Evolutionary conservation across 164 flowering plant species (phyloP).

Genomic region (Brasenia schreberi): DNA sequence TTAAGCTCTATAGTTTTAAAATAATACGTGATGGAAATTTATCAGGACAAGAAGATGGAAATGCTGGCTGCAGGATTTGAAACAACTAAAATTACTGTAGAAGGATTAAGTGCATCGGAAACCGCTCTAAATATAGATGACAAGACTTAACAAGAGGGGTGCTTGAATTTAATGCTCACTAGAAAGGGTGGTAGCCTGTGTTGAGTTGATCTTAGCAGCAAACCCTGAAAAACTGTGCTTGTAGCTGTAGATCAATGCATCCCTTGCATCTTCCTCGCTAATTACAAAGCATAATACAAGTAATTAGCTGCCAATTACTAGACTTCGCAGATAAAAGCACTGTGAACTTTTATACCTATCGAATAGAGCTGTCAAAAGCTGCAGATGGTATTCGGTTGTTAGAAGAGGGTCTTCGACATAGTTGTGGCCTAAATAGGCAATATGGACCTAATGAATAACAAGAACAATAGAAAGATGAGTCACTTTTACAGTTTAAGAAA

Average conservation of each 20-base stretch:
- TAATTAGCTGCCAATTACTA: neutral
- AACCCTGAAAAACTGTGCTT: slow-evolving; percentile 65
- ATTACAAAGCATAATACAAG: neutral
- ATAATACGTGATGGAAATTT: too few species aligned
- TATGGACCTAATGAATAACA: slow-evolving; percentile 68
- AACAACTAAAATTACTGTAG: neutral
- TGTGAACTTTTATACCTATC: too few species aligned
- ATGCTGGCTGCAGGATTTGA: too few species aligned
- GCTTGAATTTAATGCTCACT: slow-evolving; percentile 15
- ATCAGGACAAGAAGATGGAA: too few species aligned
- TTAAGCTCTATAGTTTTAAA: too few species aligned
- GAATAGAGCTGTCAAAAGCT: slow-evolving; percentile 44
- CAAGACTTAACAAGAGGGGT: too few species aligned
- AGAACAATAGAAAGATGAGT: too few species aligned
- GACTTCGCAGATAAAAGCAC: too few species aligned
- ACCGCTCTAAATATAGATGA: too few species aligned
- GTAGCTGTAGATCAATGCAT: slow-evolving; percentile 55
- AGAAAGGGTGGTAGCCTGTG: slow-evolving; percentile 46
- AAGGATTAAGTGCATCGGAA: neutral
- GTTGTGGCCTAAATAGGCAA: slow-evolving; percentile 49
- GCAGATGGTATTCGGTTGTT: slow-evolving; percentile 30
- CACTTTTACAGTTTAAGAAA: too few species aligned
- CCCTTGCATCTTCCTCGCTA: slow-evolving; percentile 43
- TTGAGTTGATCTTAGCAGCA: slow-evolving; percentile 50
- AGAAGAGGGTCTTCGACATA: slow-evolving; percentile 21